Conservation (phyloP, 768 basidiomycete genomes). For the Hortiboletus campestris region DNA sequence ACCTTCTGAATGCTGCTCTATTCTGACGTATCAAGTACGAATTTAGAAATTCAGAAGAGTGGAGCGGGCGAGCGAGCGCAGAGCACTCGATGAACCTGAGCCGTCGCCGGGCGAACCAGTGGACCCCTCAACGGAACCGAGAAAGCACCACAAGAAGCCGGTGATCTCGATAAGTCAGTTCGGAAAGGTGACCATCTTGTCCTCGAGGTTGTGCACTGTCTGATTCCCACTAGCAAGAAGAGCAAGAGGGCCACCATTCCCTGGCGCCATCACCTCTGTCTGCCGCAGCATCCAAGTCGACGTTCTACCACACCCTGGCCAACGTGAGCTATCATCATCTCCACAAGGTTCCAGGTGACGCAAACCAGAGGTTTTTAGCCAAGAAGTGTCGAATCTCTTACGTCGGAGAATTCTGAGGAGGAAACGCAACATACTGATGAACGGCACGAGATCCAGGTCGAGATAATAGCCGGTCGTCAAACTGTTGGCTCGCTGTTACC, state of each 20-base stretch:
- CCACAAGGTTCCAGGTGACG: conserved; percentile 8
- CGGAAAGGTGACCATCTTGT: conserved; percentile 47
- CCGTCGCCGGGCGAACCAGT: conserved; percentile 9
- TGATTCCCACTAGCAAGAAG: conserved; percentile 16
- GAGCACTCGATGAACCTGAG: conserved; percentile 39
- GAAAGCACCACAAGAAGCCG: conserved; percentile 41
- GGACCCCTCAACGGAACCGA: conserved; percentile 20
- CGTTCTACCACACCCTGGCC: conserved; percentile 46
- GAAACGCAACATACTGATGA: conserved; percentile 41
- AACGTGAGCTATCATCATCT: conserved; percentile 32
- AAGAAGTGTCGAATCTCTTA: conserved; percentile 43
- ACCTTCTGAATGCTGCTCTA: background rate
- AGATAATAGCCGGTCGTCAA: conserved; percentile 44
- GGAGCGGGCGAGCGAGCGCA: conserved; percentile 54
- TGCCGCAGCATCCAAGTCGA: conserved; percentile 43
- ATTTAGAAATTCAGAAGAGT: conserved; percentile 56
- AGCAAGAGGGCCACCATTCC: conserved; percentile 23
- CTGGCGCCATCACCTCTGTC: conserved; percentile 35
- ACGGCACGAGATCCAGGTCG: conserved; percentile 48
- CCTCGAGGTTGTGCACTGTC: background rate
- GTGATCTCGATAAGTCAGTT: conserved; percentile 61
- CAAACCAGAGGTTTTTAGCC: conserved; percentile 34
- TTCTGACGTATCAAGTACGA: background rate
- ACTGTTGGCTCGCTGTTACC: conserved; percentile 44
- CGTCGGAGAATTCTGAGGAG: conserved; percentile 35